These are phyloP conservation scores for Mycena floridula DNA, from an alignment of 768 basidiomycete genomes.

Conservation along the genomic window DNA sequence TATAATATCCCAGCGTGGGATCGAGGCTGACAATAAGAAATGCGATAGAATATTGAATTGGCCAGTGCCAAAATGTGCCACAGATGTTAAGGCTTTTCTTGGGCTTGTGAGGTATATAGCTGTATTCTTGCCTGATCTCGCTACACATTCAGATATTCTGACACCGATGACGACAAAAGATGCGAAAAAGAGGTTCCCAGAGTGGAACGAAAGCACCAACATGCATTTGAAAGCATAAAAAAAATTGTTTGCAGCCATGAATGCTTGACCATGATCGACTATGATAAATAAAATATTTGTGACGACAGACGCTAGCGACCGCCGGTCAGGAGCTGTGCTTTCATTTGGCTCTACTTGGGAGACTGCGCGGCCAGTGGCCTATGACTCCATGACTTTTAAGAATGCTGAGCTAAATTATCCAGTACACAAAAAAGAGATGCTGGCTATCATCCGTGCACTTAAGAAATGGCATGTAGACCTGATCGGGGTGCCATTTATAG, in stretches of 20 bases:
- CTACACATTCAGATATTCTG: constrained; percentile 15
- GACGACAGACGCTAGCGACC: constrained; percentile 24
- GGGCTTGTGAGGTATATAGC: constrained; percentile 17
- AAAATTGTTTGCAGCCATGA: background rate
- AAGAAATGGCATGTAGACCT: background rate
- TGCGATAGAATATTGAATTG: constrained; percentile 14
- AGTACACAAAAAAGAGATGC: too few species aligned
- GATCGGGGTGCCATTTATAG: background rate
- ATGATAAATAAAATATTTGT: constrained; percentile 28
- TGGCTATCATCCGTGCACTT: background rate
- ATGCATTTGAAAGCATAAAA: background rate
- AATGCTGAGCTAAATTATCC: too few species aligned
- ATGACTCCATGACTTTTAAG: too few species aligned
- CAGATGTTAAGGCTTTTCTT: constrained; percentile 19
- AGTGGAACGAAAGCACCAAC: constrained; percentile 15
- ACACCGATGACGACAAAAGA: constrained; percentile 8
- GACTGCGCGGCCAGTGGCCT: constrained; percentile 24
- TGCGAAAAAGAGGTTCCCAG: constrained; percentile 8
- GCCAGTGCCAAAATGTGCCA: constrained; percentile 10
- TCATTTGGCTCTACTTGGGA: constrained; percentile 26
- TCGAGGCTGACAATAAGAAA: constrained; percentile 10
- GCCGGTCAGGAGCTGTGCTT: constrained; percentile 22
- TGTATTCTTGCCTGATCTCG: constrained; percentile 13
- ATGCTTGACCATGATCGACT: constrained; percentile 14
- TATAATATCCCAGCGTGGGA: background rate